A percentile compares a stretch with the other conserved stretches of the same genome.
Evolutionary conservation across 371 early-diverging fungal species (phyloP).

Genomic region (Blakeslea trispora): DNA sequence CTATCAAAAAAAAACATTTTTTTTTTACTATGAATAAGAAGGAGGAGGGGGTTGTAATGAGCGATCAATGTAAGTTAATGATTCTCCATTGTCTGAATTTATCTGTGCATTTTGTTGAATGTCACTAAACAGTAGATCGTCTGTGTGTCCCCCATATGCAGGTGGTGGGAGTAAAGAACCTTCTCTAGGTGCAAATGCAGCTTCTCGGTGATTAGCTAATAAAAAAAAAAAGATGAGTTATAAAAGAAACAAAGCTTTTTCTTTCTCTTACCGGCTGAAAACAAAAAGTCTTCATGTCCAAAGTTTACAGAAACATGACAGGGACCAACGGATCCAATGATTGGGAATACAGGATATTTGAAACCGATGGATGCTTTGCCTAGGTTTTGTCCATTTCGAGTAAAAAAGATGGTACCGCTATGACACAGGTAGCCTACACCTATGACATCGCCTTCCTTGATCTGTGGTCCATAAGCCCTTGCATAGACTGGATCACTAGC

Average conservation of each 20-base stretch:
- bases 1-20: not conserved
- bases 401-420: slow-evolving; percentile 71
- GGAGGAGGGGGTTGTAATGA: slow-evolving; percentile 14
- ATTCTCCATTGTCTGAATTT: not conserved
- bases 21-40: slow-evolving; percentile 9
- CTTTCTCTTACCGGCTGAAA: slow-evolving; percentile 18
- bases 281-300: slow-evolving; percentile 46
- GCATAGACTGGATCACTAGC: slow-evolving; percentile 67
- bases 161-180: slow-evolving; percentile 61
- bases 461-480: slow-evolving; percentile 57
- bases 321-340: slow-evolving; percentile 56
- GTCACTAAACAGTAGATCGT: slow-evolving; percentile 46
- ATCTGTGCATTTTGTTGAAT: slow-evolving; percentile 1
- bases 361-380: slow-evolving; percentile 56
- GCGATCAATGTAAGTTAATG: slow-evolving; percentile 12
- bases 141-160: slow-evolving; percentile 50
- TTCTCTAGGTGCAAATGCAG: slow-evolving; percentile 67
- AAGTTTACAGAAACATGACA: slow-evolving; percentile 57
- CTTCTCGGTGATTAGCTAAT: slow-evolving; percentile 71
- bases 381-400: slow-evolving; percentile 66
- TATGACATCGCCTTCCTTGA: slow-evolving; percentile 68
- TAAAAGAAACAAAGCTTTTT: not conserved
- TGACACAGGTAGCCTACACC: slow-evolving; percentile 70
- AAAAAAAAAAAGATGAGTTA: slow-evolving; percentile 28
- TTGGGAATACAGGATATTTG: slow-evolving; percentile 52